A percentile compares a stretch with the other conserved stretches of the same genome.
Conservation (phyloP, 371 early-diverging fungal species). For the Mucor lusitanicus region DNA sequence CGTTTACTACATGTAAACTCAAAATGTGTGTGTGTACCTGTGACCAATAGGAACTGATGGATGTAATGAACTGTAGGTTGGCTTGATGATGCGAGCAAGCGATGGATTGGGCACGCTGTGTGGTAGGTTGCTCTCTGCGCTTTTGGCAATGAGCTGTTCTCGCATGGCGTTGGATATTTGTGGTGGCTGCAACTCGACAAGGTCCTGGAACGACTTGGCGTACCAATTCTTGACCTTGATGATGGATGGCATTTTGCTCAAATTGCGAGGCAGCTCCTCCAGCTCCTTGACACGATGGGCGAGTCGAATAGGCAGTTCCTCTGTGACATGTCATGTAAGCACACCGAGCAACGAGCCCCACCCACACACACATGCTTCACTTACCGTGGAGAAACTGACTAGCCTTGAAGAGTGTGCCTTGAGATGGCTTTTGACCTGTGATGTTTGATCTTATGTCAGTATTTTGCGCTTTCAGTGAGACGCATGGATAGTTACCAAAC, state of each 20-base stretch:
- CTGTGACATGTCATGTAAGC: slow-evolving; percentile 20
- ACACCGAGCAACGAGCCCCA: neutral
- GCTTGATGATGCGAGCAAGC: slow-evolving; percentile 22
- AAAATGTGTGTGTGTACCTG: slow-evolving; percentile 38
- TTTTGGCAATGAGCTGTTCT: slow-evolving; percentile 25
- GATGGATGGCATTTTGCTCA: slow-evolving; percentile 91
- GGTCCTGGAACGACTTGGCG: slow-evolving; percentile 83
- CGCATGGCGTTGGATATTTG: slow-evolving; percentile 48
- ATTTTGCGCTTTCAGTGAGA: neutral
- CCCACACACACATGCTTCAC: neutral
- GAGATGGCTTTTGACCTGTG: slow-evolving; percentile 82
- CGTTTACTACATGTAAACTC: neutral
- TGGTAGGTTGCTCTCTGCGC: slow-evolving; percentile 25
- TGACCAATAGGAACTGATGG: slow-evolving; percentile 36
- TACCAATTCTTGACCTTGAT: slow-evolving; percentile 94
- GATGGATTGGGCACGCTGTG: slow-evolving; percentile 70
- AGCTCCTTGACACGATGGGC: slow-evolving; percentile 96
- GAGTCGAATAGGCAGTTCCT: slow-evolving; percentile 93
- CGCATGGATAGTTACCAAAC: slow-evolving; percentile 29
- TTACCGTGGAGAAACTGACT: slow-evolving; percentile 86
- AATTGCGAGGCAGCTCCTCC: slow-evolving; percentile 83
- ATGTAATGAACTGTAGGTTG: slow-evolving; percentile 14
- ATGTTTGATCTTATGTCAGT: neutral
- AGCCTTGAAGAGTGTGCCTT: slow-evolving; percentile 83
- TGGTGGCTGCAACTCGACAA: slow-evolving; percentile 72